These are phyloP conservation scores for Aspergillus sergii DNA, from an alignment of 2,329 filamentous ascomycete genomes.

Conservation along the genomic window DNA sequence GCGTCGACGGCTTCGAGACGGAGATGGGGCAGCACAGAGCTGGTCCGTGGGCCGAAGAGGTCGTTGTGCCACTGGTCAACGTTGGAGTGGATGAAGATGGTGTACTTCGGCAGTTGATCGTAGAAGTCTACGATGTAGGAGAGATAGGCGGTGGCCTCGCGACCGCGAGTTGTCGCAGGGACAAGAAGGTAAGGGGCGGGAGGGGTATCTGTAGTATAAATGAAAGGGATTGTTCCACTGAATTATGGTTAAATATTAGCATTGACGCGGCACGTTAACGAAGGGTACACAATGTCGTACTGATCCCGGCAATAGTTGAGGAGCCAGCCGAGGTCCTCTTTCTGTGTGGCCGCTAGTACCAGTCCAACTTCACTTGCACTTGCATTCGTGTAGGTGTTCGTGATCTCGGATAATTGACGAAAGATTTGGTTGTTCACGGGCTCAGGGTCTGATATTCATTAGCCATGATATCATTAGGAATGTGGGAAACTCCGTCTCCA, in stretches of 20 bases:
- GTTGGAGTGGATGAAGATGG: slow-evolving; percentile 64
- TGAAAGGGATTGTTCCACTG: slow-evolving; percentile 25
- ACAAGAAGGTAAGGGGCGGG: slow-evolving; percentile 27
- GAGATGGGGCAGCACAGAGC: slow-evolving; percentile 32
- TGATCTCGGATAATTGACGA: slow-evolving; percentile 21
- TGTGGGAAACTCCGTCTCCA: neutral
- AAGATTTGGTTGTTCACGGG: slow-evolving; percentile 16
- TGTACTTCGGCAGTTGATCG: slow-evolving; percentile 59
- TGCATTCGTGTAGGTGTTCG: slow-evolving; percentile 16
- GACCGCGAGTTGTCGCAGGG: slow-evolving; percentile 49
- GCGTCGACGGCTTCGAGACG: slow-evolving; percentile 39
- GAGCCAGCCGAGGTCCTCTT: slow-evolving; percentile 25
- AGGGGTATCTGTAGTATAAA: slow-evolving; percentile 31
- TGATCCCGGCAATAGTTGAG: slow-evolving; percentile 24
- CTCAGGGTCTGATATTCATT: slow-evolving; percentile 4
- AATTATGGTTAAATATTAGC: neutral
- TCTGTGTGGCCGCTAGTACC: slow-evolving; percentile 21
- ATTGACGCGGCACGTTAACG: too few relatives aligned
- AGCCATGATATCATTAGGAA: slow-evolving; percentile 9
- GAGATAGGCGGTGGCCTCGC: slow-evolving; percentile 65
- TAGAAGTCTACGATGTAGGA: slow-evolving; percentile 66
- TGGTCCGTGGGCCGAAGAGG: slow-evolving; percentile 38
- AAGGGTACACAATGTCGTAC: slow-evolving; percentile 8
- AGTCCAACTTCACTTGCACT: slow-evolving; percentile 19
- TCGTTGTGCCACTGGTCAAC: slow-evolving; percentile 62